phyloP scores from a whole-genome alignment of 768 basidiomycete genomes.

The Asterophora lycoperdoides region DNA sequence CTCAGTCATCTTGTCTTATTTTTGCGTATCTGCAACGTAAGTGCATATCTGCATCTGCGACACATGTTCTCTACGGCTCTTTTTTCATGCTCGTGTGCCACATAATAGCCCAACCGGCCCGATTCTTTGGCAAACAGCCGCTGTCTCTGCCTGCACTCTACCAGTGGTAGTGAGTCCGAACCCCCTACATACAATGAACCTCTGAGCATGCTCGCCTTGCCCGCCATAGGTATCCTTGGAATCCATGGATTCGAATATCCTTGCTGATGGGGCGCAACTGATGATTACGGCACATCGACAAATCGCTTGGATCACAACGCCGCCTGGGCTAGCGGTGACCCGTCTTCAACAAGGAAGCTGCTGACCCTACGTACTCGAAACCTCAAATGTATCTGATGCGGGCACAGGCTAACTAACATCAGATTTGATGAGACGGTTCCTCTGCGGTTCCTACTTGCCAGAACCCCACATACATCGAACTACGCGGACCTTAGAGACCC shows the following conservation, averaged over 20 bases:
- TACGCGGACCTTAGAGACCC: conserved; percentile 1
- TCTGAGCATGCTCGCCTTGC: no score
- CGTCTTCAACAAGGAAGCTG: not conserved
- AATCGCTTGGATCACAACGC: not conserved
- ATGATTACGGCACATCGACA: no score
- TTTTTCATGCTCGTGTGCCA: conserved; percentile 16
- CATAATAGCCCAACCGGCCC: conserved; percentile 5
- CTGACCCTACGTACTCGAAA: conserved; percentile 3
- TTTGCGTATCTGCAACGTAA: not conserved
- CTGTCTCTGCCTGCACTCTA: no score
- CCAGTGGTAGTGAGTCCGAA: no score
- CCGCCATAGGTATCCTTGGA: no score
- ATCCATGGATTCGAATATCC: no score
- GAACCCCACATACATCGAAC: not conserved
- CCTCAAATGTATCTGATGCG: conserved; percentile 3
- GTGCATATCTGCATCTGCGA: not conserved
- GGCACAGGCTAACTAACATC: not conserved
- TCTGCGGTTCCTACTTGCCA: not conserved
- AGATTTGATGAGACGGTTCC: not conserved
- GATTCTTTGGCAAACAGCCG: not conserved
- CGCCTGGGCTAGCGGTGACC: not conserved
- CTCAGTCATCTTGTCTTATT: not conserved
- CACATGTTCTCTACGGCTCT: not conserved
- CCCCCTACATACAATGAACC: no score
- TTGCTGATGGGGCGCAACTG: no score